Percentiles rank a stretch among this genome's conserved stretches.
phyloP scores from a whole-genome alignment of 768 basidiomycete genomes.

The Mycena pura region DNA sequence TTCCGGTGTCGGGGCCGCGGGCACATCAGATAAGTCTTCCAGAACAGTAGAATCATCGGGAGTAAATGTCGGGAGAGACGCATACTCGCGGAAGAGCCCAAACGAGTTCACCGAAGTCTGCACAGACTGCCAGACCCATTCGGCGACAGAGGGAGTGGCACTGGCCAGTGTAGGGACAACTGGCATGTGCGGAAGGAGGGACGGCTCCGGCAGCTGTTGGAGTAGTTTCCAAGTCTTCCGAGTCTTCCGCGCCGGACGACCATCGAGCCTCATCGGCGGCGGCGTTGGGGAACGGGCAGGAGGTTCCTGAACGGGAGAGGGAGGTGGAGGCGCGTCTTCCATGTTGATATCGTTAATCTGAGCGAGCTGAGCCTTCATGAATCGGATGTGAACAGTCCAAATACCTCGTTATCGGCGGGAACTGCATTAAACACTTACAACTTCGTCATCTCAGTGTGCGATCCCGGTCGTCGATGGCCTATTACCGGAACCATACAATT shows the following conservation, averaged over 20 bases:
- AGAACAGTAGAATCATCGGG: constrained; percentile 9
- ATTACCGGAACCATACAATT: constrained; percentile 18
- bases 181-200: neutral
- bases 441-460: constrained; percentile 14
- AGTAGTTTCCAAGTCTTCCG: constrained; percentile 28
- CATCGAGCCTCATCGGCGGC: neutral
- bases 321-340: too few species aligned
- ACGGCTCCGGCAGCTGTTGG: constrained; percentile 19
- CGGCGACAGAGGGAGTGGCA: neutral
- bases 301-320: too few species aligned
- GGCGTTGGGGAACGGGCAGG: too few species aligned
- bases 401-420: too few species aligned
- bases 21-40: neutral
- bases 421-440: too few species aligned
- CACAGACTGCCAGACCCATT: constrained; percentile 12
- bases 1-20: too few species aligned
- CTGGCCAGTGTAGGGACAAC: neutral
- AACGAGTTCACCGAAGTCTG: constrained; percentile 17
- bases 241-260: constrained; percentile 12
- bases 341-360: too few species aligned
- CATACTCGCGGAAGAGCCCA: constrained; percentile 23
- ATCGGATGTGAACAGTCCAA: too few species aligned
- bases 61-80: constrained; percentile 22
- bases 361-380: too few species aligned
- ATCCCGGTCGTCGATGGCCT: constrained; percentile 17